These are phyloP conservation scores for Phytopythium chamaehyphon DNA, from an alignment of 352 stramenopile species.

Conservation along the genomic window DNA sequence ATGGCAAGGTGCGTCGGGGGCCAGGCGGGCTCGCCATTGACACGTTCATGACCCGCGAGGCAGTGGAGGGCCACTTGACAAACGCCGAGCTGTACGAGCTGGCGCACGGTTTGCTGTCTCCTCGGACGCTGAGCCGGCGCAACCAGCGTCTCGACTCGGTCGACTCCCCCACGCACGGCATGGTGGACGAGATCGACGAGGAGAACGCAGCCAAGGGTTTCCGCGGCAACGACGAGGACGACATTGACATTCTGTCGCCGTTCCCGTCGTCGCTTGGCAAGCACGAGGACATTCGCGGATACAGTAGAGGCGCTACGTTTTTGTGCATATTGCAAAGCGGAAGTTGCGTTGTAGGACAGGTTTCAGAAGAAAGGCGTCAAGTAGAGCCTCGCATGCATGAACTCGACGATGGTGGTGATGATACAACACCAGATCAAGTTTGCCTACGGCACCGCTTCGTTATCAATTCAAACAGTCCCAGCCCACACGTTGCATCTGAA, in stretches of 20 bases:
- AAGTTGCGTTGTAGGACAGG: no score
- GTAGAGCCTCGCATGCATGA: neutral
- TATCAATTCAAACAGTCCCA: neutral
- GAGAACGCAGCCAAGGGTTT: constrained; percentile 13
- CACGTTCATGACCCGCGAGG: constrained; percentile 3
- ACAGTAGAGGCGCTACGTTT: constrained; percentile 7
- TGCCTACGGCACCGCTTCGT: neutral
- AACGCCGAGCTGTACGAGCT: constrained; percentile 83
- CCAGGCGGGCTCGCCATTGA: neutral
- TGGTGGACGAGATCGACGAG: constrained; percentile 39
- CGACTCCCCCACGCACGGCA: constrained; percentile 61
- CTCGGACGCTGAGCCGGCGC: constrained; percentile 56
- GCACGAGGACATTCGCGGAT: constrained; percentile 39
- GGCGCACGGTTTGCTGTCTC: constrained; percentile 73
- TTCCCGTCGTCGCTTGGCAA: constrained; percentile 28
- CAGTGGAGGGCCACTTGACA: constrained; percentile 23
- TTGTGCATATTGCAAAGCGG: no score
- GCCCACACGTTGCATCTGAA: neutral
- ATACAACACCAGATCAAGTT: no score
- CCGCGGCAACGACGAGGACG: constrained; percentile 21
- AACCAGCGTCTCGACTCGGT: constrained; percentile 63
- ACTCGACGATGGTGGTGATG: neutral
- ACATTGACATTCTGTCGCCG: constrained; percentile 20
- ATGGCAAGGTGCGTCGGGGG: neutral
- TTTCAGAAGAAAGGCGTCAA: neutral